These are phyloP conservation scores for Xylaria sp. DNA, from an alignment of 2,329 filamentous ascomycete species.

Conservation along the genomic window DNA sequence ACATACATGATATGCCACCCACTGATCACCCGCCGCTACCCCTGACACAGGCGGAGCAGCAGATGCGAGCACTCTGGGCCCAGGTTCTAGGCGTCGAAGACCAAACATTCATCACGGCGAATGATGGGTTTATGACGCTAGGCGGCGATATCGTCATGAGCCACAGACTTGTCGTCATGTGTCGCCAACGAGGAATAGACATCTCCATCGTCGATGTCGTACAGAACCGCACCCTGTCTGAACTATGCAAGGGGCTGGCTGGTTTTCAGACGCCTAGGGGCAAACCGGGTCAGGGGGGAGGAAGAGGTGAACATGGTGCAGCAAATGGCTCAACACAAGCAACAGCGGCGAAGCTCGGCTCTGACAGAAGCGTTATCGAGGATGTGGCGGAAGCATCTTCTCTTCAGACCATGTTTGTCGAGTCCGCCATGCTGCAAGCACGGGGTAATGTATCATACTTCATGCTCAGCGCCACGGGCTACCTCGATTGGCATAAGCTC, in stretches of 20 bases:
- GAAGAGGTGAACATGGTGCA: slow-evolving; percentile 1
- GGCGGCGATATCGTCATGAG: slow-evolving; percentile 55
- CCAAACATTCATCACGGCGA: slow-evolving; percentile 46
- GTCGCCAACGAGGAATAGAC: slow-evolving; percentile 49
- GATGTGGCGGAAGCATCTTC: slow-evolving; percentile 56
- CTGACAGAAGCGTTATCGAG: slow-evolving; percentile 49
- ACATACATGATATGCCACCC: slow-evolving; percentile 45
- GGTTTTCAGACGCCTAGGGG: slow-evolving; percentile 31
- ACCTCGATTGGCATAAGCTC: slow-evolving; percentile 49
- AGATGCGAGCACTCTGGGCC: slow-evolving; percentile 56
- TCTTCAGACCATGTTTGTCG: slow-evolving; percentile 54
- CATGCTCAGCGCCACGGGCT: slow-evolving; percentile 53
- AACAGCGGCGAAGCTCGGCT: slow-evolving; percentile 50
- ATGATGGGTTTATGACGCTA: slow-evolving; percentile 52
- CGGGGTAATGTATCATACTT: slow-evolving; percentile 55
- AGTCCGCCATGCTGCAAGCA: slow-evolving; percentile 52
- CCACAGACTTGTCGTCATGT: slow-evolving; percentile 50
- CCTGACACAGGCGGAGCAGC: slow-evolving; percentile 53
- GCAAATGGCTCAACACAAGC: slow-evolving; percentile 48
- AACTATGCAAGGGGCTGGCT: slow-evolving; percentile 48
- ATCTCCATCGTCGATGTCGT: slow-evolving; percentile 52
- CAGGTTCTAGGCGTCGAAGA: slow-evolving; percentile 48
- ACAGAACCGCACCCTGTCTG: slow-evolving; percentile 48
- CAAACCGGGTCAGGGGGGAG: slow-evolving; percentile 18
- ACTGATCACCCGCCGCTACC: slow-evolving; percentile 52